Conservation (phyloP, 495 filamentous ascomycete genomes). For the Talaromyces adpressus region DNA sequence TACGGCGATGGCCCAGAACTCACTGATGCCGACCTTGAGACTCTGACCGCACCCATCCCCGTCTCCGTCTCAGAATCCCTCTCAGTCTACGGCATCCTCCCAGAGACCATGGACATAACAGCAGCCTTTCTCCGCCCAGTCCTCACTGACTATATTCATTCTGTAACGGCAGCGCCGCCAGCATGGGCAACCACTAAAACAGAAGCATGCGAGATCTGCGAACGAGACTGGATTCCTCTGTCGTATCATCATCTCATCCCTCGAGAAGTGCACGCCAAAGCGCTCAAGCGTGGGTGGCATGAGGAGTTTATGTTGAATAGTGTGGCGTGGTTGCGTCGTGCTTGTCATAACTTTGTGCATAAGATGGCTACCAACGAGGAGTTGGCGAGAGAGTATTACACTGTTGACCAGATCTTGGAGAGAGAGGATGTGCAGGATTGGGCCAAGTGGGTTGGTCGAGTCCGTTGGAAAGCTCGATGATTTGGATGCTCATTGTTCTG, state of each 20-base stretch:
- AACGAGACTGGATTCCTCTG: constrained; percentile 67
- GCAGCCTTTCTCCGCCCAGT: constrained; percentile 54
- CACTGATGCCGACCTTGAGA: constrained; percentile 30
- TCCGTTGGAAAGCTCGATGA: constrained; percentile 57
- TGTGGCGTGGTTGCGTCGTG: constrained; percentile 84
- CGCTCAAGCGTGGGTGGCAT: constrained; percentile 75
- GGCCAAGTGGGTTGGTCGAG: constrained; percentile 57
- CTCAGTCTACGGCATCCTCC: constrained; percentile 51
- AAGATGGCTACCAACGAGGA: constrained; percentile 70
- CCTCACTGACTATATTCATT: constrained; percentile 50
- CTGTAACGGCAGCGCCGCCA: constrained; percentile 51
- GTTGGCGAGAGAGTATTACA: constrained; percentile 66
- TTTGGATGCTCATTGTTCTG: background rate
- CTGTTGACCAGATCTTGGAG: constrained; percentile 58
- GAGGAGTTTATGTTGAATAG: constrained; percentile 64
- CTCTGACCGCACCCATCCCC: constrained; percentile 39
- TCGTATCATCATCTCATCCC: constrained; percentile 86
- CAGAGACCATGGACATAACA: constrained; percentile 27
- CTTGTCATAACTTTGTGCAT: constrained; percentile 85
- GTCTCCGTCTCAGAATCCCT: constrained; percentile 52
- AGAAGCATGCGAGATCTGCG: constrained; percentile 72
- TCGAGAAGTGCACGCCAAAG: constrained; percentile 67
- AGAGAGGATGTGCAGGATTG: constrained; percentile 68
- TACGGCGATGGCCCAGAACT: constrained; percentile 48
- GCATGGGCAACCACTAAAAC: constrained; percentile 48